Conservation (phyloP, 2,329 filamentous ascomycete species). For the Colletotrichum cereale region DNA sequence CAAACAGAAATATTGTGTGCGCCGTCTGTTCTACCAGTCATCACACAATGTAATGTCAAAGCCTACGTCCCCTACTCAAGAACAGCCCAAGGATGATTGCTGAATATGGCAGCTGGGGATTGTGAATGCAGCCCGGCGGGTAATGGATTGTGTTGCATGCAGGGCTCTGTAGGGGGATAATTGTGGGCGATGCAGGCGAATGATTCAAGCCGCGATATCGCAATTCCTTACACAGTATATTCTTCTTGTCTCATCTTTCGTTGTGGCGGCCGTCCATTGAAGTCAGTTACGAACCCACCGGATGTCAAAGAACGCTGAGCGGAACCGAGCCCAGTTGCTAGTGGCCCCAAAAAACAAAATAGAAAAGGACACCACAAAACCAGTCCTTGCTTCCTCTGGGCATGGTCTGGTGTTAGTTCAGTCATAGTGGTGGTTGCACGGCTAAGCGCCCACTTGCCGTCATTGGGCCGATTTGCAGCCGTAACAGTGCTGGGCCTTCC, state of each 20-base stretch:
- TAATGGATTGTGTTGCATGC: slow-evolving; percentile 27
- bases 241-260: not conserved
- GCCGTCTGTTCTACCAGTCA: not conserved
- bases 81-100: slow-evolving; percentile 19
- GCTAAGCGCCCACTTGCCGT: slow-evolving; percentile 35
- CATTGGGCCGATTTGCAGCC: slow-evolving; percentile 33
- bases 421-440: slow-evolving; percentile 28
- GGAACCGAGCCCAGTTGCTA: slow-evolving; percentile 10
- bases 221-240: not conserved
- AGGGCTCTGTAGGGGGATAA: slow-evolving; percentile 25
- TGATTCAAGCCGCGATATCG: slow-evolving; percentile 25
- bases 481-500: slow-evolving; percentile 19
- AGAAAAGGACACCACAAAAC: slow-evolving; percentile 10
- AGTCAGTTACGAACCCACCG: slow-evolving; percentile 28
- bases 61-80: slow-evolving; percentile 3
- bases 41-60: slow-evolving; percentile 1
- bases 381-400: slow-evolving; percentile 27
- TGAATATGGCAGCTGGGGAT: slow-evolving; percentile 25
- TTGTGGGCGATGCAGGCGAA: slow-evolving; percentile 21
- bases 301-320: slow-evolving; percentile 33
- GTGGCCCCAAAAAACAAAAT: not conserved
- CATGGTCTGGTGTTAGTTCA: slow-evolving; percentile 18
- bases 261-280: slow-evolving; percentile 24
- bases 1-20: slow-evolving; percentile 2
- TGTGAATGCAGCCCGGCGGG: slow-evolving; percentile 26